Evolutionary conservation across 2,329 filamentous ascomycete species (phyloP).

Genomic region (Aphanocladium album): DNA sequence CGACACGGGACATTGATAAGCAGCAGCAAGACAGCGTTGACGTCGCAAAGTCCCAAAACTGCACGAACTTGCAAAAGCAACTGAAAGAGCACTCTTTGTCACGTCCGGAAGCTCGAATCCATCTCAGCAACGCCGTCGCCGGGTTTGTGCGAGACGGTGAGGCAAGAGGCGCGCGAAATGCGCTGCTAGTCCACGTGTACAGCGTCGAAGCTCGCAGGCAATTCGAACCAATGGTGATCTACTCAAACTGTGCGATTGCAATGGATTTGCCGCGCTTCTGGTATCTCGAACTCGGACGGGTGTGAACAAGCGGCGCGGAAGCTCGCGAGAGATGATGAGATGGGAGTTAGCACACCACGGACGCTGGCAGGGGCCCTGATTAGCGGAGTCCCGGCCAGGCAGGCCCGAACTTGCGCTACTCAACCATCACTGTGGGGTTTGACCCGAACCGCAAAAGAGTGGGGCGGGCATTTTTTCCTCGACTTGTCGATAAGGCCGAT

Average conservation of each 20-base stretch:
- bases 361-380: slow-evolving; percentile 3
- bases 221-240: not conserved
- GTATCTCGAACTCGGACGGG: not conserved
- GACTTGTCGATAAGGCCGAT: slow-evolving; percentile 13
- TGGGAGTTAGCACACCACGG: not conserved
- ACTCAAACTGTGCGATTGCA: not conserved
- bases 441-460: not conserved
- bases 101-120: not conserved
- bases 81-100: not conserved
- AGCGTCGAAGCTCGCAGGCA: not conserved
- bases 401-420: not conserved
- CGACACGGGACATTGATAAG: not conserved
- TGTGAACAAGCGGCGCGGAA: not conserved
- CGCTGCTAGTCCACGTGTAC: not conserved
- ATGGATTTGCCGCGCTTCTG: not conserved
- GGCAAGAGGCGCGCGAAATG: not conserved
- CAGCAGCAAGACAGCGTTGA: not conserved
- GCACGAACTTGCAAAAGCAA: not conserved
- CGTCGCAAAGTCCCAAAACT: not conserved
- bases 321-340: slow-evolving; percentile 4
- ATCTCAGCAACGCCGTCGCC: not conserved
- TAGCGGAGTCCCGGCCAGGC: slow-evolving; percentile 5
- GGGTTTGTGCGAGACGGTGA: not conserved
- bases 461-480: slow-evolving; percentile 13
- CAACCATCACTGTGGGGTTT: not conserved